Conservation (phyloP, 2,329 filamentous ascomycete genomes). For the Verticillium tricorpus region DNA sequence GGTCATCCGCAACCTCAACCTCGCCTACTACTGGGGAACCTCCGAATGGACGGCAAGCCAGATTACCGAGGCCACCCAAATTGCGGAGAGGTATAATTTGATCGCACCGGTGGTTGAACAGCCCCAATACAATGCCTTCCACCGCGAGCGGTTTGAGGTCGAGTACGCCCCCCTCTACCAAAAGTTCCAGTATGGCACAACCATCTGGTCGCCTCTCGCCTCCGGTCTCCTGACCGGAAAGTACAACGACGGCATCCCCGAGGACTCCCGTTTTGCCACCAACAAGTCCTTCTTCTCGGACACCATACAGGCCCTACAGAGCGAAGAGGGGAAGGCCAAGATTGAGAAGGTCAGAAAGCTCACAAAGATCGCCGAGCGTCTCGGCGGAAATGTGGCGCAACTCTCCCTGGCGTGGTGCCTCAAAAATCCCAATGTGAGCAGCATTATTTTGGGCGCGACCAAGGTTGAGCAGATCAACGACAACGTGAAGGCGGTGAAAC, state of each 20-base stretch:
- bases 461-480: constrained; percentile 18
- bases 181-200: constrained; percentile 54
- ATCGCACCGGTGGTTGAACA: constrained; percentile 64
- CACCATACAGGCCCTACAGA: constrained; percentile 44
- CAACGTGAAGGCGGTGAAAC: constrained; percentile 1
- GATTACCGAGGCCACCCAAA: constrained; percentile 58
- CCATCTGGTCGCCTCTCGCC: constrained; percentile 54
- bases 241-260: constrained; percentile 55
- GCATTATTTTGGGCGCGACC: constrained; percentile 21
- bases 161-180: constrained; percentile 61
- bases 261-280: constrained; percentile 53
- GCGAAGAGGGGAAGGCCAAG: constrained; percentile 23
- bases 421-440: constrained; percentile 23
- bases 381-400: constrained; percentile 18
- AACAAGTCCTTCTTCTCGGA: constrained; percentile 54
- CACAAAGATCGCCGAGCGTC: constrained; percentile 17
- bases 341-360: constrained; percentile 21
- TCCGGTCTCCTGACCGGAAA: constrained; percentile 60
- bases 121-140: constrained; percentile 62
- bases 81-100: constrained; percentile 54
- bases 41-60: constrained; percentile 66
- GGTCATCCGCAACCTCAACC: constrained; percentile 57
- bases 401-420: constrained; percentile 19
- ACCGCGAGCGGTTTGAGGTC: constrained; percentile 56
- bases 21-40: constrained; percentile 69